Base-by-base conservation (phyloP, 768 basidiomycete species). In the Collybiopsis luxurians region DNA sequence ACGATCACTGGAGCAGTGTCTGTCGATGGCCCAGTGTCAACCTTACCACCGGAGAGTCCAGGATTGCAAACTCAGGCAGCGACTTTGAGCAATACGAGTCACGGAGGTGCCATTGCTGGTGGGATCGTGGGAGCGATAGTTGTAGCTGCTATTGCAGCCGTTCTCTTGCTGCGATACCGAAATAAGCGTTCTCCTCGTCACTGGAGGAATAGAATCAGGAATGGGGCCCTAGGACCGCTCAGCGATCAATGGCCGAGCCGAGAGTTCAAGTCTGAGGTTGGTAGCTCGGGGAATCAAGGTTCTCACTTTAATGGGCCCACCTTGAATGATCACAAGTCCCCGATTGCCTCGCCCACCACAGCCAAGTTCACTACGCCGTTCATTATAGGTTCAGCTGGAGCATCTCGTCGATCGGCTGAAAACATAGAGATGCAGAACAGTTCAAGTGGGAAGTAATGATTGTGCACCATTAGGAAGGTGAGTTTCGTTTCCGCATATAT, bases 231-330 rank as follows among this genome's bases (percentile, higher is more conserved):
- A 7, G 31, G 28, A 21, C 30, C 31, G 23, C 12, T 34, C 48
- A 11, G 10, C 10, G 11, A 49, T 21, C 52, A 23, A 17, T 63
- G 59, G 57, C 50, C 48, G 50, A 56, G 59, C 40, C 38, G 10
- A 38, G 50, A 57, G 30, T 46, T 55, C 44, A 68, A 71, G 53
- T 56, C 66, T 10, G 67, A 69, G 49, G 63, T 13, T 34, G 31
- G 60, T 15, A 61, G 65, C 40, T 59, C 67, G 9, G 61, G 65
- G 30, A 53, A 55, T 19, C 66, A 61, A 42, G 66, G 69, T 45
- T 55, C 58, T 36, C 34, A 50, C 27, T 61, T 70, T 59, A 63
- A 63, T 36, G 59, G 59, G 23, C 63, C 64, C 42, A 54, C 26
- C 47, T 31, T 49, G 47, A n/a, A 54, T 17, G 65, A 61, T 44